Evolutionary conservation across 768 basidiomycete genomes (phyloP), one percentile per base, ranked within the genome.

Genomic region (Aureoboletus auriporus): DNA sequence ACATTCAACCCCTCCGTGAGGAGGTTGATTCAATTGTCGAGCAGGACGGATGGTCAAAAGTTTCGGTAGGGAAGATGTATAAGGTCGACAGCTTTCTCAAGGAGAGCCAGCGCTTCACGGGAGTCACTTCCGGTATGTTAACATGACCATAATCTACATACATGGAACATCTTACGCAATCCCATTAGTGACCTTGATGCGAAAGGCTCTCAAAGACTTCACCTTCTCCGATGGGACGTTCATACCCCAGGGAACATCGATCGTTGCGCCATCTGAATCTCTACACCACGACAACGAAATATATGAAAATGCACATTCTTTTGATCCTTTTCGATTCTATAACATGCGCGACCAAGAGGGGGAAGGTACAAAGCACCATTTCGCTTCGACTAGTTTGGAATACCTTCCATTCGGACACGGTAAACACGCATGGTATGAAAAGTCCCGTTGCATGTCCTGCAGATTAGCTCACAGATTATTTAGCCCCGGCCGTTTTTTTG

Each of bases 271-370:
- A 11, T 44, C 58, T 10, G 52, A 57, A 39, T 57, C 60, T 9
- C 39, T 60, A 6, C 66, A 67, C 44, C 53, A 42, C 47, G 60
- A 61, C 43, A 35, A 44, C 2, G 35, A 47, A 17, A 14, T 43
- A 17, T 74, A 75, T 39, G 52, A 65, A 8, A 60, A 71, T 26
- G 55, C 74, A 5, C 27, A 62, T 6, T 53, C 49, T 6, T 75
- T 82, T 51, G 70, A 78, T 34, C 73, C 72, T 0, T 77, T 75
- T 62, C 75, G 80, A n/a, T 80, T 78, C 53, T 66, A 65, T 2
- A 56, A 67, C 10, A 65, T 70, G 52, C 57, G 68, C 45, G 66
- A 73, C 13, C 51, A 49, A 30, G 62, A 66, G 3, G 72, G 56
- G 2, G 71, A 72, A 20, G 52, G 50, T 20, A 55, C 51, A 7